Conservation (phyloP, 257 asterid genomes). For the Solanum phureja region DNA sequence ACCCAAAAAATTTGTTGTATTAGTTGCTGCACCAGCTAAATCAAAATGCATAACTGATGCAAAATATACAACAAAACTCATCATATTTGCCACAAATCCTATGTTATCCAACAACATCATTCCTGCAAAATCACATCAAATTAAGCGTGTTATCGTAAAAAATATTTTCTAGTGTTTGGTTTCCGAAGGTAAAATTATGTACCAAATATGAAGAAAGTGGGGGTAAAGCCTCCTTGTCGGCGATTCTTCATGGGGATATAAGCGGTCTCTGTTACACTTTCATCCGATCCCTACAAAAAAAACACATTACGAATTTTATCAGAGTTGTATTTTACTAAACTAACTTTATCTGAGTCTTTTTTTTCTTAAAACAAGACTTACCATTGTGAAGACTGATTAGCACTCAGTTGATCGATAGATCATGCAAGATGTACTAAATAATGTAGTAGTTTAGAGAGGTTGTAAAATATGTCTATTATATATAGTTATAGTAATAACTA, state of each 20-base stretch:
- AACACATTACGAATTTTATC: too few relatives aligned
- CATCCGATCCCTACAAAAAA: background rate
- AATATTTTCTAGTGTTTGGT: background rate
- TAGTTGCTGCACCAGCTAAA: constrained; percentile 36
- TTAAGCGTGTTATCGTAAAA: background rate
- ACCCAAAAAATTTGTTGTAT: constrained; percentile 68
- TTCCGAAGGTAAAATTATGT: background rate
- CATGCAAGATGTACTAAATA: too few relatives aligned
- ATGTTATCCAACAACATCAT: background rate
- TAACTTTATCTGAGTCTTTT: too few relatives aligned
- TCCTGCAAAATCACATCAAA: background rate
- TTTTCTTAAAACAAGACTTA: background rate
- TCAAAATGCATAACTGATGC: constrained; percentile 25
- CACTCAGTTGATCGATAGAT: background rate
- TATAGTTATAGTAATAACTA: background rate
- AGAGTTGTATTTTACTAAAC: background rate
- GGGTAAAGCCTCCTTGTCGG: background rate
- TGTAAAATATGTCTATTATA: background rate
- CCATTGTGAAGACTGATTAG: background rate
- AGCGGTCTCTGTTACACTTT: background rate
- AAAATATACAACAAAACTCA: background rate
- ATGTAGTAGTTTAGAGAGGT: background rate
- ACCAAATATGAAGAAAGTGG: background rate
- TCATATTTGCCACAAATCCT: background rate
- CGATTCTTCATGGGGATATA: background rate